Evolutionary conservation across 139 green algal species (phyloP).

Genomic region (Parachlorella kessleri): DNA sequence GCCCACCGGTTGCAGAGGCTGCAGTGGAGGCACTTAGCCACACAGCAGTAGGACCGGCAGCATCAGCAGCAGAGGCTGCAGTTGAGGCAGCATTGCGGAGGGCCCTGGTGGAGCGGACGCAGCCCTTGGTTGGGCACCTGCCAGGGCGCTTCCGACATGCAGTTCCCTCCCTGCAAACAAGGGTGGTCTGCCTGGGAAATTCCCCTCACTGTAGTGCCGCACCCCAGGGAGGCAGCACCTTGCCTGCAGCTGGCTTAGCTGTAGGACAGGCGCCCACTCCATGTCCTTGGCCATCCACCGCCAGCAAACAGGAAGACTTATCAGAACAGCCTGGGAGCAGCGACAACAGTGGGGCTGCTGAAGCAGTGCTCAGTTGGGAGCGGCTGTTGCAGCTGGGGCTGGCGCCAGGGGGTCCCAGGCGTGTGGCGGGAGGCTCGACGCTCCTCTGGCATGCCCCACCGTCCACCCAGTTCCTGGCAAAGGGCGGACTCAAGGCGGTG

Average conservation of each 20-base stretch:
- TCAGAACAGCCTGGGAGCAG: not conserved
- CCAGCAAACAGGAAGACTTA: not conserved
- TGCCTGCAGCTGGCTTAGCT: not conserved
- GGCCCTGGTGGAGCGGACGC: conserved; percentile 8
- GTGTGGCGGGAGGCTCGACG: conserved; percentile 6
- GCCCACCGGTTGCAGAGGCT: not conserved
- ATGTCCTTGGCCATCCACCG: not conserved
- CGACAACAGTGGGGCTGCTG: not conserved
- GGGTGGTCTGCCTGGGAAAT: not conserved
- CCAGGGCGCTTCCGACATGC: not conserved
- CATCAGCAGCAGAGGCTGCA: not conserved
- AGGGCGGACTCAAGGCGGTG: not conserved
- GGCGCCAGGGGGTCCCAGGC: not conserved
- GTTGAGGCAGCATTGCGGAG: conserved; percentile 1
- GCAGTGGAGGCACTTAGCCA: not conserved
- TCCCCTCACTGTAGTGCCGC: not conserved
- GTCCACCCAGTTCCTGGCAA: not conserved
- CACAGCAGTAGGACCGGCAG: not conserved
- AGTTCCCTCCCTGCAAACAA: not conserved
- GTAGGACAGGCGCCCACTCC: not conserved
- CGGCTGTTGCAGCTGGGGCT: not conserved
- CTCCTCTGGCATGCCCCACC: conserved; percentile 9
- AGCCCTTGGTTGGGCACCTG: not conserved
- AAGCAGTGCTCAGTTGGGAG: not conserved
- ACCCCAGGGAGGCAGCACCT: not conserved